A percentile compares a stretch with the other conserved stretches of the same genome.
These are phyloP conservation scores for Gaeumannomyces sp. DNA, from an alignment of 2,329 filamentous ascomycete genomes.

Conservation along the genomic window DNA sequence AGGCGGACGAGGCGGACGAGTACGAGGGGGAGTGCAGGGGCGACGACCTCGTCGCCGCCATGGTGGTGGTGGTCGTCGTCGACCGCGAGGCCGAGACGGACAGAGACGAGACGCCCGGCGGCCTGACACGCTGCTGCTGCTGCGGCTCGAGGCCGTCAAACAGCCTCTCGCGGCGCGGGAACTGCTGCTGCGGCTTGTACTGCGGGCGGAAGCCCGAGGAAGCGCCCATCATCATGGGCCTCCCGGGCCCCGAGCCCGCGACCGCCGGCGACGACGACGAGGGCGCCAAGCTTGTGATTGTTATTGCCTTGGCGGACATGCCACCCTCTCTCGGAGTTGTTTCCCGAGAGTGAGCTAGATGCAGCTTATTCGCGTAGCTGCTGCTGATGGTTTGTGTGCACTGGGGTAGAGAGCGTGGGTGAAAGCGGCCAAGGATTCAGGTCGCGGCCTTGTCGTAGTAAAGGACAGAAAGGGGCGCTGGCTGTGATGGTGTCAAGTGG, in stretches of 20 bases:
- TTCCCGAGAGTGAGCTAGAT: background rate
- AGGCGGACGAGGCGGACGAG: background rate
- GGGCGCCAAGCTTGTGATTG: background rate
- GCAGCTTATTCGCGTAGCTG: background rate
- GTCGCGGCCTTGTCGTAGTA: background rate
- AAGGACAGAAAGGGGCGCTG: background rate
- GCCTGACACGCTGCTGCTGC: no score
- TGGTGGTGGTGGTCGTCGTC: no score
- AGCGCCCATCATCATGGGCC: no score
- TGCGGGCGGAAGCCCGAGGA: background rate
- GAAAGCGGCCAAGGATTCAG: no score
- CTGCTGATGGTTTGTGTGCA: background rate
- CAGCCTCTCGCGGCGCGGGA: background rate
- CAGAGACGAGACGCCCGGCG: background rate
- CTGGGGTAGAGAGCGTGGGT: background rate
- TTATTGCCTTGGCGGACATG: conserved; percentile 1
- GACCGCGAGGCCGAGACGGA: background rate
- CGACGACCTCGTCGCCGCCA: background rate
- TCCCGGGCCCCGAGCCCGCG: background rate
- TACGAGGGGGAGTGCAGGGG: background rate
- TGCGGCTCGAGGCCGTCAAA: background rate
- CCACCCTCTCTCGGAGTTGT: background rate
- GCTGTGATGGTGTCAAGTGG: background rate
- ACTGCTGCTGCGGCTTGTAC: background rate
- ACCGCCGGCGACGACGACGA: background rate